Evolutionary conservation across 2,329 filamentous ascomycete species (phyloP), one percentile per base, ranked within the genome.

Genomic region (Phaeosphaeriaceae sp.): DNA sequence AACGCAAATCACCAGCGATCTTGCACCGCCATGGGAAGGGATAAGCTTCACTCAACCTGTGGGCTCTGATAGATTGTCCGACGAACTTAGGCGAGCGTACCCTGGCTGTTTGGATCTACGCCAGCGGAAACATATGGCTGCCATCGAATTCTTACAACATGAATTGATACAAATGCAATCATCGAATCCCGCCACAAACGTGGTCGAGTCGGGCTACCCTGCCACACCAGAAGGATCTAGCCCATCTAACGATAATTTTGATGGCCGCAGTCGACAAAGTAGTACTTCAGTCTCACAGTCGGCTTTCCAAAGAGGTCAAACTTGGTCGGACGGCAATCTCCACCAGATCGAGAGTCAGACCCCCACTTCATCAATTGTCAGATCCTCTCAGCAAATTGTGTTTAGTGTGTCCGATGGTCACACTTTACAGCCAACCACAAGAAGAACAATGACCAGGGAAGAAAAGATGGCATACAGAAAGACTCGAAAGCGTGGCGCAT

Each of bases 401-500:
- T 74, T 73, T 48, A 72, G 58, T 52, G 56, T 63, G 11, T 46
- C 53, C 9, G 62, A 74, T 56, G 67, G 68, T 1, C 58, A 54
- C 27, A 44, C 60, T 6, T 45, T 63, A 59, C 62, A 65, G 24
- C 66, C 61, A 3, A 73, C 66, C 45, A 71, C 60, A 3, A 73
- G 69, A 40, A 61, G 68, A 27, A 70, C 63, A 46, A 74, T 74
- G 71, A 72, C 69, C 1, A 13, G 51, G 1, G 54, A 68, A 42
- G 72, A 74, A 49, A 63, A 62, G 17, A 47, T 36, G 1, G 64
- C 60, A 1, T 74, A 74, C 55, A 73, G 67, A 45, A 55, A 65
- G 19, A 73, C 63, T 2, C 64, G 72, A 45, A 67, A 63, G 44
- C 42, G 64, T n/a, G 71, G 71, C 17, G 72, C 72, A 41, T 74